phyloP scores from a whole-genome alignment of 139 green algal genomes.

The Coccomyxa sp. region DNA sequence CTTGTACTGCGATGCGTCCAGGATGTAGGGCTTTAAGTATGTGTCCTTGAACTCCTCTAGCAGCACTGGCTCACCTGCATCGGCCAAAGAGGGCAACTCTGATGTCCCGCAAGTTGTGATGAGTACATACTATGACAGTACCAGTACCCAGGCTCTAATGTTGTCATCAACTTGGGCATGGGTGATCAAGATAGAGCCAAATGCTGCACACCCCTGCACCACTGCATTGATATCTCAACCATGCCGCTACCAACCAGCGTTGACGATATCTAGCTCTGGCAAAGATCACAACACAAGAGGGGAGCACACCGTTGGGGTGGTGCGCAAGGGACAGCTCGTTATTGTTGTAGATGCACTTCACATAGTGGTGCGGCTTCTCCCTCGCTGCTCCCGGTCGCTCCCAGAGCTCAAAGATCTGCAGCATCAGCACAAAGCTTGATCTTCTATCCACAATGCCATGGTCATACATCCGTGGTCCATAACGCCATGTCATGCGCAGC shows the following conservation, averaged over 20 bases:
- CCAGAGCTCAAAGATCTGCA: slow-evolving; percentile 63
- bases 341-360: slow-evolving; percentile 60
- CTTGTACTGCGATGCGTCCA: slow-evolving; percentile 24
- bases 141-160: too few species aligned
- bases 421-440: neutral
- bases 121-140: too few species aligned
- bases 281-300: too few species aligned
- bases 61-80: slow-evolving; percentile 24
- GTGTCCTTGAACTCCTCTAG: slow-evolving; percentile 41
- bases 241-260: too few species aligned
- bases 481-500: too few species aligned
- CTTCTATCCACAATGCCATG: neutral
- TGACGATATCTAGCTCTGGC: too few species aligned
- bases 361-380: slow-evolving; percentile 12
- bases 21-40: slow-evolving; percentile 50
- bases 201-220: too few species aligned
- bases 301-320: slow-evolving; percentile 33
- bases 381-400: slow-evolving; percentile 23
- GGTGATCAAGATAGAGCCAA: too few species aligned
- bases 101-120: neutral
- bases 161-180: too few species aligned
- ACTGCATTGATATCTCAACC: too few species aligned
- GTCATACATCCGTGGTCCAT: too few species aligned
- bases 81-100: neutral
- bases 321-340: slow-evolving; percentile 47